Evolutionary conservation across 768 basidiomycete genomes (phyloP).

Genomic region (Tylopilus felleus): DNA sequence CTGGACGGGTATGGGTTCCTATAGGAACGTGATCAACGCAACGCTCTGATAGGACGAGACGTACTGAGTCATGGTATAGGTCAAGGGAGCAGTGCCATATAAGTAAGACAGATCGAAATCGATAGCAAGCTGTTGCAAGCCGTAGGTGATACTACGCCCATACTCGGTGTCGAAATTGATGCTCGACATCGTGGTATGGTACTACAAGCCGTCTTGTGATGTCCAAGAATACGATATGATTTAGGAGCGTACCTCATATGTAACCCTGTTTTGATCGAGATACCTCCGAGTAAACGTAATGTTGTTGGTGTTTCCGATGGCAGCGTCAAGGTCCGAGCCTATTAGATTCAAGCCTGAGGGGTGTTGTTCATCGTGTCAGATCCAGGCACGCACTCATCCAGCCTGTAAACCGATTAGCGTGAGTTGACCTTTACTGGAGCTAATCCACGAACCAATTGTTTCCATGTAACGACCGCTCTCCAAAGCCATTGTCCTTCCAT

Average conservation of each 20-base stretch:
- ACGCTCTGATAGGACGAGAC: conserved; percentile 13
- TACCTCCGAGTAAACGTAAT: conserved; percentile 69
- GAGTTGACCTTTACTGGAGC: not conserved
- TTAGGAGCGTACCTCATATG: conserved; percentile 54
- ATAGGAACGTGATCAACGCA: not conserved
- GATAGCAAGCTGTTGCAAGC: conserved; percentile 49
- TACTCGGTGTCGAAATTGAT: conserved; percentile 56
- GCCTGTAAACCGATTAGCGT: conserved; percentile 22
- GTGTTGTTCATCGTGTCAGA: not conserved
- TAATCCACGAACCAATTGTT: conserved; percentile 60
- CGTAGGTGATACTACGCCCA: conserved; percentile 52
- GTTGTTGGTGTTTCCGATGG: conserved; percentile 40
- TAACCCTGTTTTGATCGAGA: conserved; percentile 75
- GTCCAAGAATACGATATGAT: not conserved
- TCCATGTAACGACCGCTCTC: conserved; percentile 92
- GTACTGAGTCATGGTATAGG: conserved; percentile 65
- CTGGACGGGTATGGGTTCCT: conserved; percentile 64
- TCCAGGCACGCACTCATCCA: conserved; percentile 55
- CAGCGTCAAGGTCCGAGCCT: conserved; percentile 49
- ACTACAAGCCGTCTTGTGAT: conserved; percentile 37
- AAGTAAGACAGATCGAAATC: conserved; percentile 58
- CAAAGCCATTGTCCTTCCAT: conserved; percentile 38
- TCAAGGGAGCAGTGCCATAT: conserved; percentile 74
- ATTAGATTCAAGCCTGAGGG: not conserved
- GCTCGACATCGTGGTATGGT: conserved; percentile 56